Evolutionary conservation across 805 yeast species (phyloP).

Genomic region (Myxozyma kluyveri): DNA sequence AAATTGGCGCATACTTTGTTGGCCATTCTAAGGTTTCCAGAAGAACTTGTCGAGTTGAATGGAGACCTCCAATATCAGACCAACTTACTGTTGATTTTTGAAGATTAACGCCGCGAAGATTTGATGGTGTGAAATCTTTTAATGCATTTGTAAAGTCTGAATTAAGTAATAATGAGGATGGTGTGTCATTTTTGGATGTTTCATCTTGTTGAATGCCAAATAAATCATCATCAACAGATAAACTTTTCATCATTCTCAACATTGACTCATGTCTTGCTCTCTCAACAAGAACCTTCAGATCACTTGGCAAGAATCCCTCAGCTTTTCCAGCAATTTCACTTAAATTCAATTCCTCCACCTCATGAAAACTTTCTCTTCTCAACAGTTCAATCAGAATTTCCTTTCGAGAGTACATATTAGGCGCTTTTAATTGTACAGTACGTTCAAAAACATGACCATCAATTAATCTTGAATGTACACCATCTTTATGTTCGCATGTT

Average conservation of each 20-base stretch:
- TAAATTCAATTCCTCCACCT: constrained; percentile 38
- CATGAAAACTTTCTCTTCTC: constrained; percentile 6
- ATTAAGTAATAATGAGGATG: constrained; percentile 31
- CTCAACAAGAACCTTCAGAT: constrained; percentile 67
- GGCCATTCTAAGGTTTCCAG: constrained; percentile 97
- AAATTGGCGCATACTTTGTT: constrained; percentile 92
- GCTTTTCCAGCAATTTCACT: constrained; percentile 62
- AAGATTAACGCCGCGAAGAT: constrained; percentile 79
- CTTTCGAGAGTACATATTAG: constrained; percentile 61
- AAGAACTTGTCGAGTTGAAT: constrained; percentile 68
- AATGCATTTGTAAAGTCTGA: constrained; percentile 55
- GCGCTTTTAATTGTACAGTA: constrained; percentile 59
- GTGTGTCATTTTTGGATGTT: not conserved
- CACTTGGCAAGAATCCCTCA: constrained; percentile 88
- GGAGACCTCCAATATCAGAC: constrained; percentile 87
- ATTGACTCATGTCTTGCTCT: constrained; percentile 45
- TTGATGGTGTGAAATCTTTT: constrained; percentile 72
- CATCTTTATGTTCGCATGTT: constrained; percentile 61
- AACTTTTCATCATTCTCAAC: constrained; percentile 27
- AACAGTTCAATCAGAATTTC: constrained; percentile 46
- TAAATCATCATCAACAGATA: not conserved
- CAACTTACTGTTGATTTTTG: constrained; percentile 74
- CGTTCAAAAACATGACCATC: constrained; percentile 72
- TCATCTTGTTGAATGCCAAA: not conserved
- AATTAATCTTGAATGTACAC: constrained; percentile 58